These are phyloP conservation scores for Trifolium repens DNA, from an alignment of 306 rosid species.

Conservation along the genomic window DNA sequence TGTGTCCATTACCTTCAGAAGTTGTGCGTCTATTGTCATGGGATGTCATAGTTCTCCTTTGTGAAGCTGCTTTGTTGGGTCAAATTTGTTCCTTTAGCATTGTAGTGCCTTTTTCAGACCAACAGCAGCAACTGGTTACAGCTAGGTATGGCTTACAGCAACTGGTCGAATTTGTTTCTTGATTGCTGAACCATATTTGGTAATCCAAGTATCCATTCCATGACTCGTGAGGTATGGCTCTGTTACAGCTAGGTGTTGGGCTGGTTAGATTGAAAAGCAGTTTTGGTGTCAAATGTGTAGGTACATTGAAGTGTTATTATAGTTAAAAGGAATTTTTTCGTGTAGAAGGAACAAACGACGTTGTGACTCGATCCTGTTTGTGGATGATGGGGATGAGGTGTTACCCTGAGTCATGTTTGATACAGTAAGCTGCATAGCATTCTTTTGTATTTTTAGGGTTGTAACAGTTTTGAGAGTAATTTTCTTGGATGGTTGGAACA, in stretches of 20 bases:
- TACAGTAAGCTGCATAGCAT: conserved; percentile 37
- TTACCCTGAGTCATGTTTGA: conserved; percentile 36
- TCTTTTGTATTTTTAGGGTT: conserved; percentile 35
- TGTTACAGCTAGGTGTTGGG: conserved; percentile 38
- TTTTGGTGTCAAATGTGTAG: conserved; percentile 52
- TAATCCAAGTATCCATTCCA: conserved; percentile 24
- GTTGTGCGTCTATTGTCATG: conserved; percentile 26
- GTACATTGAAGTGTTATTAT: conserved; percentile 16
- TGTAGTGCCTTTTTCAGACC: conserved; percentile 32
- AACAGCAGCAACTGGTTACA: conserved; percentile 44
- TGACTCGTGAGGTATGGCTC: conserved; percentile 37
- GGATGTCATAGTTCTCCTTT: conserved; percentile 40
- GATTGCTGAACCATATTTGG: conserved; percentile 45
- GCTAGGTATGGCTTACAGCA: conserved; percentile 1
- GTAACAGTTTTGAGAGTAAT: conserved; percentile 52
- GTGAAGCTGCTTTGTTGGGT: conserved; percentile 49
- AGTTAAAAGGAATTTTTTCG: neutral
- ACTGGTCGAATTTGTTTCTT: conserved; percentile 5
- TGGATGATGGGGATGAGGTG: conserved; percentile 47
- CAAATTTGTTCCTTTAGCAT: conserved; percentile 35
- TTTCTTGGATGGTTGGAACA: conserved; percentile 29
- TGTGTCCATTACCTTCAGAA: conserved; percentile 34
- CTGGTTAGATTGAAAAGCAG: conserved; percentile 40
- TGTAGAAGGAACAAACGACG: conserved; percentile 9
- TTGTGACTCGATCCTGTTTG: conserved; percentile 29